Percentiles rank a stretch among this genome's conserved stretches.
Conservation (phyloP, 2,329 filamentous ascomycete genomes). For the Colletotrichum tropicicola region DNA sequence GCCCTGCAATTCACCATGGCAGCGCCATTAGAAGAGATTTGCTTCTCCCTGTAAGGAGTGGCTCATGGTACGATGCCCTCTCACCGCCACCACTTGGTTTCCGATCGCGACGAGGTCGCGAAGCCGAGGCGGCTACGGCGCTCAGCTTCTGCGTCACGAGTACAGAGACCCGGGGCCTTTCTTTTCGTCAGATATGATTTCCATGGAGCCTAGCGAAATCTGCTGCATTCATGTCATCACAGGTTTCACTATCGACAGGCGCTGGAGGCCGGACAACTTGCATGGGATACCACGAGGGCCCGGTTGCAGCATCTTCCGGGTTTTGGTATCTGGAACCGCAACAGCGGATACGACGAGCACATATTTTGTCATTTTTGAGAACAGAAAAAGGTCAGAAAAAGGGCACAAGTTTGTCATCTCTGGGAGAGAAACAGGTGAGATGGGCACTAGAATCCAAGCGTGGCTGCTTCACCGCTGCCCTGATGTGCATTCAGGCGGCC, state of each 20-base stretch:
- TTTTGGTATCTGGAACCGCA: background rate
- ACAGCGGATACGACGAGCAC: no score
- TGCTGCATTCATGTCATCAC: background rate
- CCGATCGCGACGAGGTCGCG: background rate
- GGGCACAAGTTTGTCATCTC: no score
- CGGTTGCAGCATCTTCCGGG: background rate
- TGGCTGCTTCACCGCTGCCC: no score
- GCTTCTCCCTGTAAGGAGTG: conserved; percentile 10
- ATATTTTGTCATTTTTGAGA: no score
- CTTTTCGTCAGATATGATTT: background rate
- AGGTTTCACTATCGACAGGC: background rate
- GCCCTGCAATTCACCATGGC: background rate
- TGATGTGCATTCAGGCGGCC: no score
- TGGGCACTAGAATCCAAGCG: no score
- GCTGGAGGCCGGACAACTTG: background rate
- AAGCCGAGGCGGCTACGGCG: background rate
- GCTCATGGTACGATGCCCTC: background rate
- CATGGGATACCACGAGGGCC: background rate
- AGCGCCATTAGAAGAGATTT: background rate
- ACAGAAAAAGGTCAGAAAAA: no score
- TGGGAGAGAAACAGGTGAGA: no score
- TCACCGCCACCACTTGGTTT: background rate
- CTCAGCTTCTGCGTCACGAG: background rate
- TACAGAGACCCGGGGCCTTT: background rate
- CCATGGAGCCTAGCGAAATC: background rate